Evolutionary conservation across 306 rosid genomes (phyloP).

Genomic region (Acmispon strigosus): DNA sequence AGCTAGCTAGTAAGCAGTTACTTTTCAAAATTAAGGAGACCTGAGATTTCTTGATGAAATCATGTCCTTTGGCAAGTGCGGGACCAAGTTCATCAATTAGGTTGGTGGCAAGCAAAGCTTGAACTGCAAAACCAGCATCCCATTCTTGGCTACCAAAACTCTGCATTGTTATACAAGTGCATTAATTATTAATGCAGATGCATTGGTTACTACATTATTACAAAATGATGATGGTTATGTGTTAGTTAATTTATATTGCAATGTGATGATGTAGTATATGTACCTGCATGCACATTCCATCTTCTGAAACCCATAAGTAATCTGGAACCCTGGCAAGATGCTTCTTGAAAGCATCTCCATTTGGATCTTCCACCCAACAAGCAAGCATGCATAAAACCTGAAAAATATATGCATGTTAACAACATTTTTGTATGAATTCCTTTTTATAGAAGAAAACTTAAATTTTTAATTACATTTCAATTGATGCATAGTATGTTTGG

Average conservation of each 20-base stretch:
- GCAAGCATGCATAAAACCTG: conserved; percentile 65
- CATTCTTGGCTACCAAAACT: conserved; percentile 69
- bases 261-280: neutral
- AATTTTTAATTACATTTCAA: neutral
- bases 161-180: conserved; percentile 15
- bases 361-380: conserved; percentile 78
- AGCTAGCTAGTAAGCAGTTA: neutral
- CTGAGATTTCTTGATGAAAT: conserved; percentile 66
- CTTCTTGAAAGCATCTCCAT: conserved; percentile 59
- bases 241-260: neutral
- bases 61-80: conserved; percentile 46
- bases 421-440: neutral
- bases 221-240: neutral
- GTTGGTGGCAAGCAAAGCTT: conserved; percentile 56
- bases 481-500: no score
- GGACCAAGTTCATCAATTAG: conserved; percentile 46
- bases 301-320: conserved; percentile 68
- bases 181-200: neutral
- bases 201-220: neutral
- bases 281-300: conserved; percentile 76
- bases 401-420: neutral
- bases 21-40: conserved; percentile 2
- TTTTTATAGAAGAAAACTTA: neutral
- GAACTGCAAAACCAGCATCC: conserved; percentile 61
- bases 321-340: conserved; percentile 71